Conservation (phyloP, 2,329 filamentous ascomycete species). For the Penicillium freii region DNA sequence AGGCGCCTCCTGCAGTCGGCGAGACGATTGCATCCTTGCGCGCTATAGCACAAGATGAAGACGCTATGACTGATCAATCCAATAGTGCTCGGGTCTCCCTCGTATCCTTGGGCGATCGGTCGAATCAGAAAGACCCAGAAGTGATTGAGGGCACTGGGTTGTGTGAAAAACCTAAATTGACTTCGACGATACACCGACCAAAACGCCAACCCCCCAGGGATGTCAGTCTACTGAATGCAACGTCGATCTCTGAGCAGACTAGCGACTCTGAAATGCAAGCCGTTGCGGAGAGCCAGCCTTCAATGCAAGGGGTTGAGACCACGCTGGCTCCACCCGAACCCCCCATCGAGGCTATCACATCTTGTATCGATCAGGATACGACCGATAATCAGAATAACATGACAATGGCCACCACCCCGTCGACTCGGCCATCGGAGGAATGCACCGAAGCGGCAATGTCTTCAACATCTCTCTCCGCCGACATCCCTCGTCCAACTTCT, state of each 20-base stretch:
- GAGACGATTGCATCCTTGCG: slow-evolving; percentile 20
- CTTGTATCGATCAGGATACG: slow-evolving; percentile 13
- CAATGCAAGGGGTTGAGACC: slow-evolving; percentile 30
- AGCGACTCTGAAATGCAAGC: slow-evolving; percentile 20
- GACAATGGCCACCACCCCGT: slow-evolving; percentile 11
- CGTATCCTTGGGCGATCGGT: slow-evolving; percentile 22
- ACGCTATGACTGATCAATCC: slow-evolving; percentile 18
- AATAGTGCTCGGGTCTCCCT: slow-evolving; percentile 22
- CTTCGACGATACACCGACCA: slow-evolving; percentile 30
- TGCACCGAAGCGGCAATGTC: background rate
- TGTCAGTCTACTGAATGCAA: slow-evolving; percentile 19
- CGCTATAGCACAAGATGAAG: slow-evolving; percentile 20
- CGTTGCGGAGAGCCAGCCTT: slow-evolving; percentile 20
- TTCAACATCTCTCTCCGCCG: slow-evolving; percentile 2
- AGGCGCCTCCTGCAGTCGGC: slow-evolving; percentile 16
- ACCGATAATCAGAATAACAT: slow-evolving; percentile 17
- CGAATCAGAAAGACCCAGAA: slow-evolving; percentile 23
- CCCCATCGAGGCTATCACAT: slow-evolving; percentile 24
- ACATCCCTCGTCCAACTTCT: slow-evolving; percentile 27
- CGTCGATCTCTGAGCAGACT: slow-evolving; percentile 25
- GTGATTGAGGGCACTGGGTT: slow-evolving; percentile 35
- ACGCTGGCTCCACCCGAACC: slow-evolving; percentile 14
- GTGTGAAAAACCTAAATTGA: slow-evolving; percentile 30
- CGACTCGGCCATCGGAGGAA: background rate
- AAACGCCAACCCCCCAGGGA: slow-evolving; percentile 32